Conservation (phyloP, 768 basidiomycete genomes). For the Tubosaeta brunneosetosa region DNA sequence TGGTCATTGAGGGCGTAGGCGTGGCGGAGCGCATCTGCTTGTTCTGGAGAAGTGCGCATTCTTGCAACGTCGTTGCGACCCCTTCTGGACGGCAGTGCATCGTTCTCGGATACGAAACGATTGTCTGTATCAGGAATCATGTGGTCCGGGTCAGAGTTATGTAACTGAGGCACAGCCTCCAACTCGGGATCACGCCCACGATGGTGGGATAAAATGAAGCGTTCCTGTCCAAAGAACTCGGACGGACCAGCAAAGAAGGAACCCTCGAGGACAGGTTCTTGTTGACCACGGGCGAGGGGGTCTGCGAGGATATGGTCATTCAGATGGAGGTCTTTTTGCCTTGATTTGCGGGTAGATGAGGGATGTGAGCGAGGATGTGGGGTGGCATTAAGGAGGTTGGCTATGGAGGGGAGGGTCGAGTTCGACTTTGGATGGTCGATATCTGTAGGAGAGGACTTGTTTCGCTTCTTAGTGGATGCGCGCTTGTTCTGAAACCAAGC, state of each 20-base stretch:
- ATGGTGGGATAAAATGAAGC: constrained; percentile 31
- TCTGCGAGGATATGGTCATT: constrained; percentile 26
- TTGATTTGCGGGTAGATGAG: constrained; percentile 25
- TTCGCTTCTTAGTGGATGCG: constrained; percentile 72
- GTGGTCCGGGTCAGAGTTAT: constrained; percentile 44
- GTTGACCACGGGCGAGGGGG: constrained; percentile 8
- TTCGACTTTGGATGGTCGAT: constrained; percentile 22
- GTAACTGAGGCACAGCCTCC: constrained; percentile 24
- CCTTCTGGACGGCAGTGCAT: constrained; percentile 30
- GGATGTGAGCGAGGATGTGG: constrained; percentile 23
- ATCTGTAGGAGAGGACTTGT: constrained; percentile 38
- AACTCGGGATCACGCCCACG: constrained; percentile 26
- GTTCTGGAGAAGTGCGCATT: constrained; percentile 56
- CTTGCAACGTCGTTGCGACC: constrained; percentile 37
- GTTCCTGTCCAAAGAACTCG: constrained; percentile 29
- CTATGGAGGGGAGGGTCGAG: constrained; percentile 34
- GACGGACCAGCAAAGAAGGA: constrained; percentile 32
- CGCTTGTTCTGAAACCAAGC: constrained; percentile 88
- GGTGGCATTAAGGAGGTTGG: constrained; percentile 38
- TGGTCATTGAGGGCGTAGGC: constrained; percentile 62
- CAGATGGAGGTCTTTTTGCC: constrained; percentile 31
- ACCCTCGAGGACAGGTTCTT: constrained; percentile 23
- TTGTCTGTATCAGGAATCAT: constrained; percentile 46
- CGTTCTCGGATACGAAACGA: constrained; percentile 52
- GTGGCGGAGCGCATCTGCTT: constrained; percentile 65